Percentiles rank a stretch among this genome's conserved stretches.
phyloP scores from a whole-genome alignment of 805 yeast genomes.

The Wickerhamomyces alni region DNA sequence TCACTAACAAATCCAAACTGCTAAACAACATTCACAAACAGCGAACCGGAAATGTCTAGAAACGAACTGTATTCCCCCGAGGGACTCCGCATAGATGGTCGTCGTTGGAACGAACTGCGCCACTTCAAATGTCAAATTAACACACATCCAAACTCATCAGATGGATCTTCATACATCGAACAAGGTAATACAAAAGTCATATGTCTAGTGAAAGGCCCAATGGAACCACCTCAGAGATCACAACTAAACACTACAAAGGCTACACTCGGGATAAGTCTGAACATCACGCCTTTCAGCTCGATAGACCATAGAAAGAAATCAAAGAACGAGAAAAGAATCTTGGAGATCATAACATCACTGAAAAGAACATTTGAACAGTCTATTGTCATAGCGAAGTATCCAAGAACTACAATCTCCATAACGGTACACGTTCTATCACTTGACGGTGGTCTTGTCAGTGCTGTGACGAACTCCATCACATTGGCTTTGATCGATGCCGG shows the following conservation, averaged over 20 bases:
- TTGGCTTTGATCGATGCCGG: constrained; percentile 94
- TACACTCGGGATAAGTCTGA: constrained; percentile 54
- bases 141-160: constrained; percentile 83
- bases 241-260: constrained; percentile 48
- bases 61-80: constrained; percentile 91
- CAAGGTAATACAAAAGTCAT: constrained; percentile 89
- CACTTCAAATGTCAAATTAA: constrained; percentile 74
- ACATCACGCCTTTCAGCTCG: constrained; percentile 77
- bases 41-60: constrained; percentile 45
- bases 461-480: constrained; percentile 79
- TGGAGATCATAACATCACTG: constrained; percentile 60
- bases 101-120: constrained; percentile 92
- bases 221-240: constrained; percentile 63
- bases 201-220: constrained; percentile 85
- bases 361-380: constrained; percentile 71
- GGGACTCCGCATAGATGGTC: constrained; percentile 88
- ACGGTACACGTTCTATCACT: constrained; percentile 74
- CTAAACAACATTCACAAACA: too few species aligned
- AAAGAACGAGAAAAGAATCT: constrained; percentile 63
- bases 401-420: constrained; percentile 76
- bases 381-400: constrained; percentile 66
- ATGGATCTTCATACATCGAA: constrained; percentile 89
- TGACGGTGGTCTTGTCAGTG: constrained; percentile 84
- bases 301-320: constrained; percentile 65
- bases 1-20: too few species aligned